Evolutionary conservation across 768 basidiomycete genomes (phyloP).

Genomic region (Pisolithus tinctorius): DNA sequence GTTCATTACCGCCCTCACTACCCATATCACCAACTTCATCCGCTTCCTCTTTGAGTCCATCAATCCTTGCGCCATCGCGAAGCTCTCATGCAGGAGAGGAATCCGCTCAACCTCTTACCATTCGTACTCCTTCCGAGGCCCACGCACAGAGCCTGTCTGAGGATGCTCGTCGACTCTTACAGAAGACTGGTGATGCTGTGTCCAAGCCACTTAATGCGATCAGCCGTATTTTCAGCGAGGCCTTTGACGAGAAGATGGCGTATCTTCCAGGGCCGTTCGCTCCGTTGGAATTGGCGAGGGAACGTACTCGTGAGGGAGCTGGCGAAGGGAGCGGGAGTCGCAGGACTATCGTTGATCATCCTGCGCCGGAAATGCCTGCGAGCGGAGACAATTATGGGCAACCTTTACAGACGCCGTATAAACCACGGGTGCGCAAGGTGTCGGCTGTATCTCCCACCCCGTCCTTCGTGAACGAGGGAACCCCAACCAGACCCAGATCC

Average conservation of each 20-base stretch:
- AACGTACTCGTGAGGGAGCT: conserved; percentile 35
- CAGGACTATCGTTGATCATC: conserved; percentile 35
- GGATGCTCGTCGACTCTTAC: conserved; percentile 77
- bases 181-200: conserved; percentile 86
- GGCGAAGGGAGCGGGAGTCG: conserved; percentile 28
- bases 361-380: conserved; percentile 36
- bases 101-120: conserved; percentile 71
- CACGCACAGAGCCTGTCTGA: conserved; percentile 33
- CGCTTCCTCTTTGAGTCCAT: conserved; percentile 32
- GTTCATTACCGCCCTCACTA: conserved; percentile 32
- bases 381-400: conserved; percentile 25
- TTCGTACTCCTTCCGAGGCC: conserved; percentile 44
- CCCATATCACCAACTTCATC: conserved; percentile 27
- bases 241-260: conserved; percentile 62
- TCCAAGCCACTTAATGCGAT: conserved; percentile 89
- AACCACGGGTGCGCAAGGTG: conserved; percentile 58
- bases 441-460: conserved; percentile 33
- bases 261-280: conserved; percentile 67
- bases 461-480: conserved; percentile 36
- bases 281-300: conserved; percentile 56
- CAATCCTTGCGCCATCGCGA: conserved; percentile 26
- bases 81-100: conserved; percentile 77
- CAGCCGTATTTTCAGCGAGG: conserved; percentile 80
- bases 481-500: conserved; percentile 25
- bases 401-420: conserved; percentile 61